Evolutionary conservation across 371 early-diverging fungal species (phyloP).

Genomic region (Cladochytrium tenue): DNA sequence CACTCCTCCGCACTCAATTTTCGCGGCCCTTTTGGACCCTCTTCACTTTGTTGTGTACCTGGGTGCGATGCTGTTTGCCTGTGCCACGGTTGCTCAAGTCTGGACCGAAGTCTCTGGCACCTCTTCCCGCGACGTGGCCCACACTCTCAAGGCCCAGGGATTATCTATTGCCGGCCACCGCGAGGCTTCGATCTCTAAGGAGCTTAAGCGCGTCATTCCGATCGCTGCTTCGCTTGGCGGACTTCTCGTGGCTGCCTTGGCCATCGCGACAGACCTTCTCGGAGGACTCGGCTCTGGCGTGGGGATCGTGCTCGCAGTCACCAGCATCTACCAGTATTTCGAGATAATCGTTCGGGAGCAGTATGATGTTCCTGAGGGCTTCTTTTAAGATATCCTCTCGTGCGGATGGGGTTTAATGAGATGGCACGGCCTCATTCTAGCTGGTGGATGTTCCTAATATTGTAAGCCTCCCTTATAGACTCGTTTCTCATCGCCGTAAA

Average conservation of each 20-base stretch:
- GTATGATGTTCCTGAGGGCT: neutral
- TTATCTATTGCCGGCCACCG: slow-evolving; percentile 94
- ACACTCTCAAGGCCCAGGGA: slow-evolving; percentile 95
- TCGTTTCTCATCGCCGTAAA: neutral
- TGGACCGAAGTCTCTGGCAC: slow-evolving; percentile 99
- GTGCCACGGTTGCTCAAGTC: slow-evolving; percentile 91
- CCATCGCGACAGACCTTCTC: slow-evolving; percentile 91
- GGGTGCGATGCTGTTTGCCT: slow-evolving; percentile 84
- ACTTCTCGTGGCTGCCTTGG: slow-evolving; percentile 89
- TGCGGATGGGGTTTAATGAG: neutral
- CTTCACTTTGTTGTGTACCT: slow-evolving; percentile 89
- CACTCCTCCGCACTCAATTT: slow-evolving; percentile 89
- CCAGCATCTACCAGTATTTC: slow-evolving; percentile 98
- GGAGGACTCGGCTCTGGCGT: slow-evolving; percentile 96
- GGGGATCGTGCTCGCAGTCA: slow-evolving; percentile 97
- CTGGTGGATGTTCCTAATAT: neutral
- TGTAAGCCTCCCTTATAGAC: neutral
- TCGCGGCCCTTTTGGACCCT: slow-evolving; percentile 86
- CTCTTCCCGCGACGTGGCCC: slow-evolving; percentile 95
- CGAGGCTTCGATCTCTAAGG: slow-evolving; percentile 94
- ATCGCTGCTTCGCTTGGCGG: slow-evolving; percentile 92
- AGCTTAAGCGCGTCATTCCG: slow-evolving; percentile 97
- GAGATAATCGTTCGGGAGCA: slow-evolving; percentile 39
- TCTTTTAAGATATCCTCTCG: too few species aligned
- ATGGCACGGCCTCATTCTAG: neutral